A percentile compares a stretch with the other conserved stretches of the same genome.
These are phyloP conservation scores for Penicillium robsamsonii DNA, from an alignment of 495 filamentous ascomycete species.

Conservation along the genomic window DNA sequence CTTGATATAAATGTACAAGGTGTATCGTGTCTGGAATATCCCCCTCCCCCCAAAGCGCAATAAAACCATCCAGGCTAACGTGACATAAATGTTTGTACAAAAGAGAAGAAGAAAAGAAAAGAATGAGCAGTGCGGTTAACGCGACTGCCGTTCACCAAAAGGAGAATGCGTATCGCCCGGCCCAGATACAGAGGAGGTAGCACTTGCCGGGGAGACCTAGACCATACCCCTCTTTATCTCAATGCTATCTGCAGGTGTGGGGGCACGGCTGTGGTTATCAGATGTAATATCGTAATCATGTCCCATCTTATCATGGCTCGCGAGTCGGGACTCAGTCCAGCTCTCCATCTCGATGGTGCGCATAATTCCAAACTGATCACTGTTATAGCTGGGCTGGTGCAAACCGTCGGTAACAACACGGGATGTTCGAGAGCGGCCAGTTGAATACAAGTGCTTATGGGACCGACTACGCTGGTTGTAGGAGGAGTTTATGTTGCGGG, in stretches of 20 bases:
- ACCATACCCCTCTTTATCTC: constrained; percentile 22
- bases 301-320: constrained; percentile 15
- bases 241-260: constrained; percentile 16
- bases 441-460: constrained; percentile 29
- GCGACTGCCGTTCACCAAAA: not conserved
- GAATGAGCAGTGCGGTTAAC: not conserved
- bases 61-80: not conserved
- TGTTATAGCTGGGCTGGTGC: constrained; percentile 17
- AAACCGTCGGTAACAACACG: not conserved
- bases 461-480: constrained; percentile 23
- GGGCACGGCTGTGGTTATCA: constrained; percentile 15
- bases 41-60: not conserved
- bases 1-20: not conserved
- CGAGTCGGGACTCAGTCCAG: constrained; percentile 26
- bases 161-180: constrained; percentile 1
- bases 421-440: constrained; percentile 22
- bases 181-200: constrained; percentile 16
- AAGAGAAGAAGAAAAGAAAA: not conserved
- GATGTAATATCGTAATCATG: constrained; percentile 16
- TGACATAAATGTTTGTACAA: not conserved
- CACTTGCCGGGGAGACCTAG: constrained; percentile 24
- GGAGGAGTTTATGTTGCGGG: constrained; percentile 19
- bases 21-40: not conserved
- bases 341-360: constrained; percentile 39
- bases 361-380: constrained; percentile 27